Conservation (phyloP, 305 asterid genomes). For the Rubia balearica region DNA sequence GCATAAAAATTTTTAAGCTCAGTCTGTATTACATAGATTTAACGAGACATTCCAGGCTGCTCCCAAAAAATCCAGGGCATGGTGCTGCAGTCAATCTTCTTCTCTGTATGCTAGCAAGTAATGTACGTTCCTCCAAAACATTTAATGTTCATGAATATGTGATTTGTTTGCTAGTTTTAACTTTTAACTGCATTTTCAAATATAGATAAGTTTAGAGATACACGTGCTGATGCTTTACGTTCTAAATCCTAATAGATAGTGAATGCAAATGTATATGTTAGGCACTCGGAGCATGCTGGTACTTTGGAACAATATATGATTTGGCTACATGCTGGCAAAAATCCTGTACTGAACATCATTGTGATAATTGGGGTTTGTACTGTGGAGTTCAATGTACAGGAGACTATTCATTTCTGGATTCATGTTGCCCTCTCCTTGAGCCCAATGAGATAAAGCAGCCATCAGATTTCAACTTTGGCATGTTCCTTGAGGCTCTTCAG, state of each 20-base stretch:
- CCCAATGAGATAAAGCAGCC: constrained; percentile 24
- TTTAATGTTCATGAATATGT: background rate
- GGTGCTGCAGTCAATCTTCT: constrained; percentile 38
- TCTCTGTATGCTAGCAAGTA: constrained; percentile 34
- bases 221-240: background rate
- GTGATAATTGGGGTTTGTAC: constrained; percentile 21
- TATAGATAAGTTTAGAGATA: too few relatives aligned
- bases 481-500: constrained; percentile 50
- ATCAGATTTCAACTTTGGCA: constrained; percentile 49
- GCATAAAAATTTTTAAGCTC: constrained; percentile 41
- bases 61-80: constrained; percentile 28
- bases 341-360: constrained; percentile 27
- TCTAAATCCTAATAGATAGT: background rate
- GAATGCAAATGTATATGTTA: constrained; percentile 15
- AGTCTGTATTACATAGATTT: constrained; percentile 38
- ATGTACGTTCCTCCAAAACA: constrained; percentile 20
- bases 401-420: constrained; percentile 27
- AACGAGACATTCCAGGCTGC: constrained; percentile 31
- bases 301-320: constrained; percentile 44
- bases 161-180: too few relatives aligned
- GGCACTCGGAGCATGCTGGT: constrained; percentile 63
- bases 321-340: constrained; percentile 44
- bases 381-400: constrained; percentile 19
- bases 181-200: too few relatives aligned
- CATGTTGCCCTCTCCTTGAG: constrained; percentile 38